A percentile compares a stretch with the other conserved stretches of the same genome.
These are phyloP conservation scores for Apiosordaria backusii DNA, from an alignment of 495 filamentous ascomycete species.

Conservation along the genomic window DNA sequence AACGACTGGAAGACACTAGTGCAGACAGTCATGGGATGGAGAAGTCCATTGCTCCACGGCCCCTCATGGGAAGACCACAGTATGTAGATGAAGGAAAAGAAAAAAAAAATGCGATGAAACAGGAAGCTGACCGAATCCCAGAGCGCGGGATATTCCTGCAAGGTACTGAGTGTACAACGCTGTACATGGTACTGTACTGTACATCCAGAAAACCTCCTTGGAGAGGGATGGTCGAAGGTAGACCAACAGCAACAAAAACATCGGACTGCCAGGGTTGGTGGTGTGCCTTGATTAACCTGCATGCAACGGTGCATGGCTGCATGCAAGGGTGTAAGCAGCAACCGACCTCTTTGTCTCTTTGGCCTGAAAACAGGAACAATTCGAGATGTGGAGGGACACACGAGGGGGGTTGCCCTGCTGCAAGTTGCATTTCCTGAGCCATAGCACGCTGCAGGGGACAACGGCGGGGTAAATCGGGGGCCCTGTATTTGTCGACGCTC, in stretches of 20 bases:
- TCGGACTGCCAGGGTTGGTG: neutral
- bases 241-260: neutral
- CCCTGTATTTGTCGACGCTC: neutral
- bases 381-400: neutral
- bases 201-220: no score
- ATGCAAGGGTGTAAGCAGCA: neutral
- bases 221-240: neutral
- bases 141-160: conserved; percentile 4
- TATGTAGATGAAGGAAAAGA: neutral
- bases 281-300: conserved; percentile 4
- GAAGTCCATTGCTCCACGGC: neutral
- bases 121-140: neutral
- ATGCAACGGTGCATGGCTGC: neutral
- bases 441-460: neutral
- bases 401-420: no score
- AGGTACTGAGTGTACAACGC: neutral
- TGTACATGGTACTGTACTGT: no score
- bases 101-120: neutral
- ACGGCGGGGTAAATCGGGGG: neutral
- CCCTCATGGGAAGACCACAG: neutral
- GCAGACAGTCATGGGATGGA: neutral
- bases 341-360: neutral
- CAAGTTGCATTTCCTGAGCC: neutral
- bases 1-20: neutral
- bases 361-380: neutral